A percentile compares a stretch with the other conserved stretches of the same genome.
phyloP scores from a whole-genome alignment of 441 rosid species.

The Mallotus repandus region DNA sequence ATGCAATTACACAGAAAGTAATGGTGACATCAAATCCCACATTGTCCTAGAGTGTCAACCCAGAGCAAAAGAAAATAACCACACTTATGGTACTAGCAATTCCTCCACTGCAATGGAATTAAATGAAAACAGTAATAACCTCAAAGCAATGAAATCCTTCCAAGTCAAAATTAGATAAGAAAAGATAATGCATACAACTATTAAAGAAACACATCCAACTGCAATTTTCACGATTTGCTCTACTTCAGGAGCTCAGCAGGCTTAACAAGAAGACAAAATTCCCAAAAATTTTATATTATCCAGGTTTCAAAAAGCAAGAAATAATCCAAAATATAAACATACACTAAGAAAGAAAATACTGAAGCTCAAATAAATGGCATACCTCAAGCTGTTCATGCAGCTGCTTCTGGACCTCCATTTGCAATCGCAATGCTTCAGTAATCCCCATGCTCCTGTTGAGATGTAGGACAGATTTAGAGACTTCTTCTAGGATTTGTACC shows the following conservation, averaged over 20 bases:
- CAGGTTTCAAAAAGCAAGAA: no score
- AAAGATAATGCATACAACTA: neutral
- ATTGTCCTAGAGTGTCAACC: neutral
- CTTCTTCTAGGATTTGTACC: no score
- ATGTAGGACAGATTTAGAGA: no score
- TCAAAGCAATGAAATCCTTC: neutral
- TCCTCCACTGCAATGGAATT: neutral
- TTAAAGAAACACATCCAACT: neutral
- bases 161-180: neutral
- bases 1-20: neutral
- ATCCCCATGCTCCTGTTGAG: slow-evolving; percentile 63
- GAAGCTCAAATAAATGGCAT: slow-evolving; percentile 18
- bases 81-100: neutral
- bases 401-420: slow-evolving; percentile 88
- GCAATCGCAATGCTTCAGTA: slow-evolving; percentile 83
- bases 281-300: no score
- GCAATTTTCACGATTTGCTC: neutral
- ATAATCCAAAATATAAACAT: no score
- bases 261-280: no score
- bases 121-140: neutral
- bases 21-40: neutral
- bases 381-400: slow-evolving; percentile 99
- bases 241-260: no score
- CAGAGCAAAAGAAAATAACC: neutral
- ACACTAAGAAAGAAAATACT: neutral